Evolutionary conservation across 1,284 basidiomycete species (phyloP), one percentile per base, ranked within the genome.

Genomic region (Vanrija pseudolonga): DNA sequence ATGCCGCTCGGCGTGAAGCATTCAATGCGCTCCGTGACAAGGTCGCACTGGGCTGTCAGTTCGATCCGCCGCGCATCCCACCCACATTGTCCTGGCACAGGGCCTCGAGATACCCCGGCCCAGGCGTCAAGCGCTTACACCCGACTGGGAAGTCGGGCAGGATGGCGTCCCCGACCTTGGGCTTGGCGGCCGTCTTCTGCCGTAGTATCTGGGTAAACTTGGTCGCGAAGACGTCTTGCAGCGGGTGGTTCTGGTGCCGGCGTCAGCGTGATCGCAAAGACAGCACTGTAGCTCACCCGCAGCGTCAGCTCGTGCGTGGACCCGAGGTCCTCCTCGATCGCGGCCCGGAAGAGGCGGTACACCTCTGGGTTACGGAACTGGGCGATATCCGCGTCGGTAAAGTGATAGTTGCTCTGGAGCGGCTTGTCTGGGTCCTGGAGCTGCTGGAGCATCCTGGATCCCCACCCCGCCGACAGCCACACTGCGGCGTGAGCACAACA

Each of bases 71-170:
- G 22, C 14, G 0, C 20, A 12, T 14, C 36, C 22, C 5, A 28
- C 39, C 23, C 24, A 71, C 69, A 22, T 74, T 71, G 47, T 59
- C 55, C 47, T 60, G 53, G 28, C 60, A 55, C n/a, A 74, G 54
- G 3, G 70, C 66, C 47, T 72, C 69, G 44, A 74, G 63, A 57
- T 68, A 74, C 5, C 71, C 71, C 17, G 65, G 65, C 0, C 72
- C 72, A 11, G 72, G 72, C 1, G 71, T 73, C 1, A 68, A 60
- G 4, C 72, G 57, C 39, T 55, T 60, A 54, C 71, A 75, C 1
- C 68, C 71, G 18, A 74, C 68, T 0, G 64, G 59, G 49, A 60
- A 60, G 41, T 60, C 51, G 0, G 56, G 51, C 12, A 64, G 61
- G n/a, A 68, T 52, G 37, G 62, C 54, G n/a, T 59, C 62, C 20